Conservation (phyloP, 306 rosid genomes). For the Quercus agrifolia region DNA sequence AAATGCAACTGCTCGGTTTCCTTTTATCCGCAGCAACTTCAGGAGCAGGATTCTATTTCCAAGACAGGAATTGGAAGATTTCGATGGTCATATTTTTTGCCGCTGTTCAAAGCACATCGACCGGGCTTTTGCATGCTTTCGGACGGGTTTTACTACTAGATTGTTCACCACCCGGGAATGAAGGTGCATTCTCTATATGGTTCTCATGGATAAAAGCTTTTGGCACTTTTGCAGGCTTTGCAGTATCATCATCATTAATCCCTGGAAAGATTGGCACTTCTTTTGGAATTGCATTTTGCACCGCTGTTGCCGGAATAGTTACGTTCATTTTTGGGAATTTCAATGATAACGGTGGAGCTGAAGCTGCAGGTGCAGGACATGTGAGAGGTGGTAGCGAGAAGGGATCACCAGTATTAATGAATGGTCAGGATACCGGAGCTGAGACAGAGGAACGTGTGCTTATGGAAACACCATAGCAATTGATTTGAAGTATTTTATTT, state of each 20-base stretch:
- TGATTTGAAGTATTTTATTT: background rate
- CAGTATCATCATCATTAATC: constrained; percentile 35
- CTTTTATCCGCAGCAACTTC: constrained; percentile 42
- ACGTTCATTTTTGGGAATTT: constrained; percentile 59
- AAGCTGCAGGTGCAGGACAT: constrained; percentile 75
- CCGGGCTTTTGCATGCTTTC: constrained; percentile 59
- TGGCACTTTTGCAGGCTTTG: constrained; percentile 58
- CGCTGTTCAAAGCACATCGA: constrained; percentile 54
- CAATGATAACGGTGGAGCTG: constrained; percentile 68
- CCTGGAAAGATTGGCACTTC: constrained; percentile 38
- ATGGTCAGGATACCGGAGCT: constrained; percentile 24
- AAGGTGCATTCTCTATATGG: constrained; percentile 75
- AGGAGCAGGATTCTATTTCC: constrained; percentile 56
- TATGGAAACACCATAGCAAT: constrained; percentile 12
- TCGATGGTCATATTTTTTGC: constrained; percentile 39
- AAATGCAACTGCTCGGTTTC: constrained; percentile 79
- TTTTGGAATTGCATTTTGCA: constrained; percentile 53
- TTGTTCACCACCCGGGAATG: constrained; percentile 70
- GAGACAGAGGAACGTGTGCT: constrained; percentile 16
- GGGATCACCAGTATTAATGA: constrained; percentile 20
- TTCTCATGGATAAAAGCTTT: constrained; percentile 54
- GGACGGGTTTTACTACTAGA: constrained; percentile 64
- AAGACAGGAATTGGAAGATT: constrained; percentile 39
- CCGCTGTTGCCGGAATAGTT: constrained; percentile 45
- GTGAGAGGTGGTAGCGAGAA: constrained; percentile 41